Base-by-base conservation (phyloP, 495 filamentous ascomycete genomes). In the Amniculicola lignicola region DNA sequence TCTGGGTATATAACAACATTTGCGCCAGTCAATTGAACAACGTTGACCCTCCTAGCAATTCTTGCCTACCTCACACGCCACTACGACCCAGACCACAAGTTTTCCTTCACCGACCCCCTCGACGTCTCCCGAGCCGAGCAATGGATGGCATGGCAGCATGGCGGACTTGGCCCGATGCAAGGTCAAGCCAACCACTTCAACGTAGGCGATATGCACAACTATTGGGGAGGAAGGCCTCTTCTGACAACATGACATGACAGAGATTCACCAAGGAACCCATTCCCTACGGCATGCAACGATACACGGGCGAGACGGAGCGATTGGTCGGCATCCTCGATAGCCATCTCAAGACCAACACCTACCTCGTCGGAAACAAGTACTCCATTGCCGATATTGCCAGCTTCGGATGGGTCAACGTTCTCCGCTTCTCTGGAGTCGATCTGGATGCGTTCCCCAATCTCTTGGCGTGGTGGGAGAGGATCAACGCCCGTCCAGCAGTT, bases 61-160 rank as follows among this genome's bases (percentile, higher is more conserved):
- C 60, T 72, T 1, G 31, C 44, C 25, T 72, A 72, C 52, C 51
- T 72, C 21, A 66, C 67, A 0, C 56, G 67, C 0, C 62, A 69
- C 45, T 72, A 70, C 53, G 69, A 72, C 44, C 66, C 68, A 10
- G 66, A 72, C 9, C 59, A 72, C 58, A 69, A 67, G 51, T 67
- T 72, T 62, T 58, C 50, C 49, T 72, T 72, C 62, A 59, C 63
- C n/a, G 62, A 66, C 35, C 61, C 60, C 36, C 49, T 62, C 9
- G 68, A 72, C 24, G 31, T 67, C n/a, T 65, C 57, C 22, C 56
- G 58, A 2, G 56, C 57, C 12, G 69, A 72, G 48, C 69, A 72
- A 61, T 72, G 69, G 69, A 64, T 72, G 37, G 66, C 69, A 12
- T 72, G 69, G 69, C 69, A 70, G 52, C 61, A 66, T 36, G 69